Conservation (phyloP, 2,329 filamentous ascomycete species). For the Stemphylium vesicarium region DNA sequence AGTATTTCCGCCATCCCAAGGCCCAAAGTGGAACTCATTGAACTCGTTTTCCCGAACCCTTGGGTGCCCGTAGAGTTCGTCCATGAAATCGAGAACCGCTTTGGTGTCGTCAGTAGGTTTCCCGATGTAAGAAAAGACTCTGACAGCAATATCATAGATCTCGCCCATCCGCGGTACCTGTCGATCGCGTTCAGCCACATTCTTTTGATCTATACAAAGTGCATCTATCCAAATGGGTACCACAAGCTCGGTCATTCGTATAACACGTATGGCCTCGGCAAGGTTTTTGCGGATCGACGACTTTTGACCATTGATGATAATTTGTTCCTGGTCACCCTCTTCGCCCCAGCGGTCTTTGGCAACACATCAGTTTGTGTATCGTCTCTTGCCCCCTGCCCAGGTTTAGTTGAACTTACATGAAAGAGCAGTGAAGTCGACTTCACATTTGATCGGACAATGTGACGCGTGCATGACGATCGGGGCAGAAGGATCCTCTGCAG, state of each 20-base stretch:
- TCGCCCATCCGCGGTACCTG: neutral
- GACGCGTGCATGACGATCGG: slow-evolving; percentile 3
- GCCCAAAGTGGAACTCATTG: neutral
- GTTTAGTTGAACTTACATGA: neutral
- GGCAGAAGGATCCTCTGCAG: slow-evolving; percentile 1
- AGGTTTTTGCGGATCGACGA: neutral
- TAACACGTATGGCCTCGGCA: neutral
- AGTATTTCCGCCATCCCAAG: neutral
- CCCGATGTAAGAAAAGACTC: neutral
- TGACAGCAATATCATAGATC: neutral
- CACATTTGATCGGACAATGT: neutral
- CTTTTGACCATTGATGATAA: neutral
- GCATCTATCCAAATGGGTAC: slow-evolving; percentile 2
- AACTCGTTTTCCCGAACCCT: neutral
- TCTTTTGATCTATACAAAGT: neutral
- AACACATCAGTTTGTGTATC: neutral
- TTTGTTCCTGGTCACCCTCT: neutral
- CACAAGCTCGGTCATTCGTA: neutral
- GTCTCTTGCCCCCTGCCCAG: neutral
- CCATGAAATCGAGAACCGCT: neutral
- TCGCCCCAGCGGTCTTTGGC: neutral
- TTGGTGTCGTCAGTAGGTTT: neutral
- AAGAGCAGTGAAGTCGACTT: neutral
- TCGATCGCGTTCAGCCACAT: neutral
- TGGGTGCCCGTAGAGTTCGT: neutral